Percentiles rank a stretch among this genome's conserved stretches.
phyloP scores from a whole-genome alignment of 768 basidiomycete genomes.

The Floccularia luteovirens region DNA sequence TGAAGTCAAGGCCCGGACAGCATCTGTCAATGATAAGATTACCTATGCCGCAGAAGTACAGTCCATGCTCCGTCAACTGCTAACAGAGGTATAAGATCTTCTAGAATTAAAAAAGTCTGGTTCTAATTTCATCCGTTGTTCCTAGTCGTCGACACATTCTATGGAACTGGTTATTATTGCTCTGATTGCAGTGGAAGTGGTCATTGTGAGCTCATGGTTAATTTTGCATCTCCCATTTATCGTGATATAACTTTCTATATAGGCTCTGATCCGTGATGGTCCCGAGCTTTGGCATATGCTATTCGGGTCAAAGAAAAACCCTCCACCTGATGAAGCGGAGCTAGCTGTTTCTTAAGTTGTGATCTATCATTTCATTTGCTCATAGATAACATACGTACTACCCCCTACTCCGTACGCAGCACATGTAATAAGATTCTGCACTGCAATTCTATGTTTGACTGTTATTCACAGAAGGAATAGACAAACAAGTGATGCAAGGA shows the following conservation, averaged over 20 bases:
- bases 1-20: conserved; percentile 77
- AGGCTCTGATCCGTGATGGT: conserved; percentile 74
- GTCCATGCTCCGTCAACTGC: conserved; percentile 79
- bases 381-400: not conserved
- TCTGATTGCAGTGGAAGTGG: conserved; percentile 92
- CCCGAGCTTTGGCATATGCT: conserved; percentile 67
- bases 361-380: not conserved
- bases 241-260: conserved; percentile 1
- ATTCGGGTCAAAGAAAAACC: conserved; percentile 18
- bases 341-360: not conserved
- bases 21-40: conserved; percentile 85
- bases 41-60: conserved; percentile 89
- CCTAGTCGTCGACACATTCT: conserved; percentile 76
- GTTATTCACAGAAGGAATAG: too few species aligned
- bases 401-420: too few species aligned
- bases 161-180: conserved; percentile 96
- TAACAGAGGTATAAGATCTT: conserved; percentile 63
- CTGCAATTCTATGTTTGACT: too few species aligned
- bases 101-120: not conserved
- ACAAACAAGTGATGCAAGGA: too few species aligned
- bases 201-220: conserved; percentile 53
- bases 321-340: conserved; percentile 1
- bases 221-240: not conserved
- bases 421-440: too few species aligned
- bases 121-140: conserved; percentile 5